Evolutionary conservation across 371 early-diverging fungal genomes (phyloP).

Genomic region (Cokeromyces recurvatus): DNA sequence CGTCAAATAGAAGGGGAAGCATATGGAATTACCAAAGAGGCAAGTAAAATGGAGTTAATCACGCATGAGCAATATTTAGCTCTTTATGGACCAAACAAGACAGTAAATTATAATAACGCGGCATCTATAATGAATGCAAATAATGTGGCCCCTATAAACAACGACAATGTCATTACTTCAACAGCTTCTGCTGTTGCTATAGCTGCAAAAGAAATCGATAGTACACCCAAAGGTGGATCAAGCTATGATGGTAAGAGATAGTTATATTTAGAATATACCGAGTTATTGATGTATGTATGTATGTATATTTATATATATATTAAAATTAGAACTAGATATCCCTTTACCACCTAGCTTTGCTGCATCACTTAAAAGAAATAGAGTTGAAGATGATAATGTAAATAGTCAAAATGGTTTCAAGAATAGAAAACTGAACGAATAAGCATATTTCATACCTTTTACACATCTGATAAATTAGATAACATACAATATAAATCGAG

Average conservation of each 20-base stretch:
- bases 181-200: too few species aligned
- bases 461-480: too few species aligned
- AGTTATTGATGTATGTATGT: too few species aligned
- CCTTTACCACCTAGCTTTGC: conserved; percentile 15
- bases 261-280: too few species aligned
- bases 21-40: conserved; percentile 30
- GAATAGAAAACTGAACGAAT: too few species aligned
- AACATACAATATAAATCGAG: too few species aligned
- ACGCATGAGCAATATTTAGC: conserved; percentile 22
- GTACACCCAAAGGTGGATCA: conserved; percentile 14
- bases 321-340: conserved; percentile 6
- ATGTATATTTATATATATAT: too few species aligned
- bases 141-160: background rate
- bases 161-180: too few species aligned
- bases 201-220: background rate
- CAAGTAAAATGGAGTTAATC: conserved; percentile 29
- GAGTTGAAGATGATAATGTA: background rate
- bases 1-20: conserved; percentile 15
- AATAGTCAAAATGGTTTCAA: too few species aligned
- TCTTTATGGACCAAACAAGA: conserved; percentile 8
- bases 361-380: conserved; percentile 5
- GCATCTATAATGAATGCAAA: conserved; percentile 4
- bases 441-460: too few species aligned
- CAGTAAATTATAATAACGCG: conserved; percentile 9
- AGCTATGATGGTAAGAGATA: conserved; percentile 16